Base-by-base conservation (phyloP, 208 protist genomes). In the Herpetomonas tarakana region DNA sequence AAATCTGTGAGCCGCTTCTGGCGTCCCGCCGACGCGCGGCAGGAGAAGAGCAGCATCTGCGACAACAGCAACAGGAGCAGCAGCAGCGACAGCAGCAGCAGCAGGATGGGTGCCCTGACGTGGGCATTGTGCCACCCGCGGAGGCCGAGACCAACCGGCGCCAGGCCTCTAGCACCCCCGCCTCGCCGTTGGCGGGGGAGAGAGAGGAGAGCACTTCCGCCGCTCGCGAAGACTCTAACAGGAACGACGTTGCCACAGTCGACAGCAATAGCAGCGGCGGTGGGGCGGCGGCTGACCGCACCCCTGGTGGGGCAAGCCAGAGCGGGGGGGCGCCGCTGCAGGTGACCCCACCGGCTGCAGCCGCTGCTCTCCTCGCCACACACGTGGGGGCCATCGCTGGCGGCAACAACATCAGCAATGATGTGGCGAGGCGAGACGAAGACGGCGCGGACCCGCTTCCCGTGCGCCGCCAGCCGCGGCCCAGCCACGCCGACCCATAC, bases 1-100 rank as follows among this genome's bases (percentile, higher is more conserved):
- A 50, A 3, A 70, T 88, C 4, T 74, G 66, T 28, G 53, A 52
- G 24, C 68, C 49, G n/a, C 63, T 80, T 11, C 57, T 47, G 21
- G n/a, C 18, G 12, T 22, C 41, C 2, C 58, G 28, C 18, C 3
- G 27, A 19, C 29, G 29, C 57, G 26, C 12, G 54, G 24, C 18
- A 28, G 52, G 7, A 60, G 29, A 47, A 39, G 22, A 30, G 26
- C 16, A 24, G 25, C 16, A 18, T 18, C 24, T 41, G 35, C 35
- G 35, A 14, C 9, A 41, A 14, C 6, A 14, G 9, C 9, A 41
- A 6, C 6, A 41, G 35, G 35, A 41, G 14, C 9, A 14, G 35
- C 6, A 18, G 35, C 9, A 41, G 35, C 35, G 6, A 14, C 35
- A 41, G 35, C 35, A 41, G 35, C 9, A 14, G 14, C 35, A 41